phyloP scores from a whole-genome alignment of 257 asterid species.

The Solanum chilense region DNA sequence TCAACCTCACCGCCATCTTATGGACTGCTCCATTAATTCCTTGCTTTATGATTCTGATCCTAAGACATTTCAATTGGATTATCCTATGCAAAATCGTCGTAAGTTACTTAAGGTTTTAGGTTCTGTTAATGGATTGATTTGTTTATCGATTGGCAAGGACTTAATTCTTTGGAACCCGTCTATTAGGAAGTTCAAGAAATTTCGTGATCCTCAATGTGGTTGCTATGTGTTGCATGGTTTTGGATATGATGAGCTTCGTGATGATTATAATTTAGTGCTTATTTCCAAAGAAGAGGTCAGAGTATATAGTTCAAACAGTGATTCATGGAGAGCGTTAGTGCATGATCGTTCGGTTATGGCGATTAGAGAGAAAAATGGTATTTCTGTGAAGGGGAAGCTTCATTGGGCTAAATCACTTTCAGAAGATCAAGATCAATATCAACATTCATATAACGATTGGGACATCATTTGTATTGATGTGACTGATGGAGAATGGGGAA shows the following conservation, averaged over 20 bases:
- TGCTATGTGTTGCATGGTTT: constrained; percentile 8
- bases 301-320: constrained; percentile 33
- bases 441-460: neutral
- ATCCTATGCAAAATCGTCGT: neutral
- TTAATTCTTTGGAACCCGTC: constrained; percentile 21
- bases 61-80: neutral
- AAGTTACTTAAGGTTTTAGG: constrained; percentile 2
- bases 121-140: constrained; percentile 20
- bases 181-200: neutral
- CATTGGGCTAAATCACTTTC: constrained; percentile 19
- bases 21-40: neutral
- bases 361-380: constrained; percentile 14
- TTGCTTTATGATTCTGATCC: neutral
- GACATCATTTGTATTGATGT: neutral
- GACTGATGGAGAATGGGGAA: neutral
- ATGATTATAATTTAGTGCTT: constrained; percentile 20
- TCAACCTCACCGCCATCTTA: neutral
- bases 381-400: constrained; percentile 2
- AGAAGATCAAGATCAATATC: no score
- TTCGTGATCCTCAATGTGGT: neutral
- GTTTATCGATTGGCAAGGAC: neutral
- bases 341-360: constrained; percentile 2
- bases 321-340: constrained; percentile 33
- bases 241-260: constrained; percentile 9
- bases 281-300: constrained; percentile 16